phyloP scores from a whole-genome alignment of 192 early-diverging fungal species.

The Irineochytrium annulatum region DNA sequence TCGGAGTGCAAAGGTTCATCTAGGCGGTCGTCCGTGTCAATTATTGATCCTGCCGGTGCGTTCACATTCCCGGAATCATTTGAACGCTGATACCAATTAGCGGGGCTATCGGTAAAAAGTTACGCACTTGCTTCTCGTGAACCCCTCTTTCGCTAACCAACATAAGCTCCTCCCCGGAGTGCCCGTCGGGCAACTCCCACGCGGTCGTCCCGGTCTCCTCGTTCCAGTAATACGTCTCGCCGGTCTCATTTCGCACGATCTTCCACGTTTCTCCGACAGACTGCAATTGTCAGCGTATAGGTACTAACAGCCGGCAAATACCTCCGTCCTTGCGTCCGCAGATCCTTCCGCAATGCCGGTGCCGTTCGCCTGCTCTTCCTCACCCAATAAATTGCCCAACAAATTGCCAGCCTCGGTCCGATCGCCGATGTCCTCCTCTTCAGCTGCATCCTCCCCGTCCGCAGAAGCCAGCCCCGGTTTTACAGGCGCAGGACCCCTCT shows the following conservation, averaged over 20 bases:
- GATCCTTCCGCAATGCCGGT: not conserved
- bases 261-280: constrained; percentile 14
- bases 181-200: constrained; percentile 33
- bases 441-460: not conserved
- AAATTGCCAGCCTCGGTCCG: not conserved
- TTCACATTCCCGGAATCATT: no score
- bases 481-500: not conserved
- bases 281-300: not conserved
- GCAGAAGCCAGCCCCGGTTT: not conserved
- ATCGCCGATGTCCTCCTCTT: not conserved
- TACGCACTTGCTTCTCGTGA: not conserved
- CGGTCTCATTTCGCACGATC: constrained; percentile 17
- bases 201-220: constrained; percentile 35
- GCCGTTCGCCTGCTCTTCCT: not conserved
- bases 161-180: not conserved
- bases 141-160: not conserved
- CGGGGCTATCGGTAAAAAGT: not conserved
- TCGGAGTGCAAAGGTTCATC: no score
- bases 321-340: not conserved
- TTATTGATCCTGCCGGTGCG: no score
- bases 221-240: constrained; percentile 52
- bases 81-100: no score
- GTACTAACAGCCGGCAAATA: not conserved
- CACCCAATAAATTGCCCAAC: not conserved
- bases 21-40: no score